These are phyloP conservation scores for Diplodia mutila DNA, from an alignment of 2,329 filamentous ascomycete species.

Conservation along the genomic window DNA sequence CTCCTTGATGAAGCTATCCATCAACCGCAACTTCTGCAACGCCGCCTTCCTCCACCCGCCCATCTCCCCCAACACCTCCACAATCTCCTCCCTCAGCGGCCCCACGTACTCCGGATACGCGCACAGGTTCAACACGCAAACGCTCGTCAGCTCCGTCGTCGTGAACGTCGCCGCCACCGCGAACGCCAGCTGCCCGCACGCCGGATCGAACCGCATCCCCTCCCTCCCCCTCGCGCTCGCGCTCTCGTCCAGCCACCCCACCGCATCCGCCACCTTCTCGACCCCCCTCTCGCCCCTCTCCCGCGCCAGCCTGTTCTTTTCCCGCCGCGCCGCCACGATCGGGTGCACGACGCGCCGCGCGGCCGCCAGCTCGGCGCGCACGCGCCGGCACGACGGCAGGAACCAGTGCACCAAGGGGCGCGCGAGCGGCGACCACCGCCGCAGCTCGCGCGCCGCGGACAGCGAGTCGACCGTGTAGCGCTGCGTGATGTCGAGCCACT, in stretches of 20 bases:
- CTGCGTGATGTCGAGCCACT: slow-evolving; percentile 44
- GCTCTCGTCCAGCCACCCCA: neutral
- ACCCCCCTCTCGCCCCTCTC: neutral
- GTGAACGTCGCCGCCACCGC: slow-evolving; percentile 29
- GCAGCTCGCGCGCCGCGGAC: slow-evolving; percentile 36
- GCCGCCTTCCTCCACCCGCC: slow-evolving; percentile 18
- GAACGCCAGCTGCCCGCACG: neutral
- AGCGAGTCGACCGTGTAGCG: slow-evolving; percentile 44
- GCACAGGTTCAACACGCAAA: slow-evolving; percentile 26
- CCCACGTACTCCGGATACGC: slow-evolving; percentile 28
- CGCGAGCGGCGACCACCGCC: slow-evolving; percentile 40
- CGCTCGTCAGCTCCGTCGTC: neutral
- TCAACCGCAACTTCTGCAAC: slow-evolving; percentile 20
- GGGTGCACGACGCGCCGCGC: neutral
- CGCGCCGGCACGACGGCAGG: neutral
- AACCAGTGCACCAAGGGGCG: slow-evolving; percentile 31
- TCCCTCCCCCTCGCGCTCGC: too few species aligned
- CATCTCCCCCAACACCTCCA: neutral
- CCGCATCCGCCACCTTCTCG: neutral
- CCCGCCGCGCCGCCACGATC: neutral
- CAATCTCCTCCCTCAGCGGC: slow-evolving; percentile 26
- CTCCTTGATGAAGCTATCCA: slow-evolving; percentile 30
- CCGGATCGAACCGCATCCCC: neutral
- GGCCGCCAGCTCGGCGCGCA: neutral
- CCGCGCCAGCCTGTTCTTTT: neutral